Evolutionary conservation across 2,329 filamentous ascomycete genomes (phyloP), one percentile per base, ranked within the genome.

Genomic region (Trichoderma hamatum): DNA sequence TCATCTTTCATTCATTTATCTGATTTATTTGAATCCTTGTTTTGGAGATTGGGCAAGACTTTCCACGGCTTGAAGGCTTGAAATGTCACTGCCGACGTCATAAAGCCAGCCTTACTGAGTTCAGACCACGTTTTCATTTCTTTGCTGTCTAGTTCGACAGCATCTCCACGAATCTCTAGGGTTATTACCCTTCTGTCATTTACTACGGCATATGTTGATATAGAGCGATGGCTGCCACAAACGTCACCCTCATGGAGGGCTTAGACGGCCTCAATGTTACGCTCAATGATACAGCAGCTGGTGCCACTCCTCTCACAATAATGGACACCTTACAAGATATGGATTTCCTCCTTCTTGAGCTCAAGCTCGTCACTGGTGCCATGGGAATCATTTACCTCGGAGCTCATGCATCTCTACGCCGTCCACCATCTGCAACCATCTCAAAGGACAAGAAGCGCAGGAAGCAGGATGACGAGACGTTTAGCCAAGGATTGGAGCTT

Each of bases 311-410:
- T n/a, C 74, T 74, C 63, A 74, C 74, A 5, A 72, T 77, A n/a
- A 72, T 78, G 63, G 72, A 74, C 11, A 75, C 73, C 46, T 62
- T 81, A 9, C 78, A 73, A 71, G 76, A 82, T 49, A 74, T 76
- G 32, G 80, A 82, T 68, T 80, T 84, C 68, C 74, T 87, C 46
- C 59, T 82, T 0, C 78, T 87, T 13, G 81, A 87, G 71, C 69
- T 76, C 19, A 83, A 83, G 71, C 82, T 88, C 56, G 78, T 88
- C 68, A 76, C 89, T 70, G 90, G 92, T 32, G 90, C 94, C 16
- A 80, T 97, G 19, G 89, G 92, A 71, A 92, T 94, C 65, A 97
- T 97, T 76, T 96, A 92, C 80, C 85, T 93, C 5, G 92, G 92
- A 59, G 89, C 94, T 10, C 92, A 97, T 78, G 92, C 92, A n/a